Conservation (phyloP, 2,329 filamentous ascomycete genomes). For the Stromatinia cepivora region DNA sequence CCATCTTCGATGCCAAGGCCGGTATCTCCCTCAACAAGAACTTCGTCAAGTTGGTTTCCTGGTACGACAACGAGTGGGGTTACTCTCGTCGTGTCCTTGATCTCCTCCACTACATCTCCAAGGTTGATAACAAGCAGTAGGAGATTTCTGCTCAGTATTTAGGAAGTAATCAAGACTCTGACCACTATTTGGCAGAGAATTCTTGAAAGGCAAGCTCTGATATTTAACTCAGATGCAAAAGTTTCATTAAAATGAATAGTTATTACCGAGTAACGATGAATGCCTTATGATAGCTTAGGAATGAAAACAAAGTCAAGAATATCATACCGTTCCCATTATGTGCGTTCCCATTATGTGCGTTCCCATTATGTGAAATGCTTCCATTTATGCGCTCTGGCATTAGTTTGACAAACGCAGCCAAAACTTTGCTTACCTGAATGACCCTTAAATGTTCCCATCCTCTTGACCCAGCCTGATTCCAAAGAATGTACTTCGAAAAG, state of each 20-base stretch:
- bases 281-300: conserved; percentile 28
- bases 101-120: conserved; percentile 75
- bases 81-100: conserved; percentile 95
- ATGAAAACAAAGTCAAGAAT: conserved; percentile 21
- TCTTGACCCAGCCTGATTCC: not conserved
- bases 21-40: conserved; percentile 98
- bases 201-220: conserved; percentile 40
- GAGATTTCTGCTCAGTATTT: conserved; percentile 30
- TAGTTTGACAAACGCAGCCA: not conserved
- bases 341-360: too few species aligned
- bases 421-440: not conserved
- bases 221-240: conserved; percentile 21
- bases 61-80: conserved; percentile 99
- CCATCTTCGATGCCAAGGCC: conserved; percentile 99
- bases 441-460: not conserved
- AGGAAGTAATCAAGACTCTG: conserved; percentile 34
- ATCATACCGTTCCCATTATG: not conserved
- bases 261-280: conserved; percentile 21
- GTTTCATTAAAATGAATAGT: conserved; percentile 22
- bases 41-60: conserved; percentile 94
- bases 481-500: not conserved
- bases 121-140: conserved; percentile 61
- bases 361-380: conserved; percentile 3
- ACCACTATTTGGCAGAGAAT: conserved; percentile 37
- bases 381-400: not conserved